Evolutionary conservation across 345 rosid species (phyloP).

Genomic region (Citrus maxima): DNA sequence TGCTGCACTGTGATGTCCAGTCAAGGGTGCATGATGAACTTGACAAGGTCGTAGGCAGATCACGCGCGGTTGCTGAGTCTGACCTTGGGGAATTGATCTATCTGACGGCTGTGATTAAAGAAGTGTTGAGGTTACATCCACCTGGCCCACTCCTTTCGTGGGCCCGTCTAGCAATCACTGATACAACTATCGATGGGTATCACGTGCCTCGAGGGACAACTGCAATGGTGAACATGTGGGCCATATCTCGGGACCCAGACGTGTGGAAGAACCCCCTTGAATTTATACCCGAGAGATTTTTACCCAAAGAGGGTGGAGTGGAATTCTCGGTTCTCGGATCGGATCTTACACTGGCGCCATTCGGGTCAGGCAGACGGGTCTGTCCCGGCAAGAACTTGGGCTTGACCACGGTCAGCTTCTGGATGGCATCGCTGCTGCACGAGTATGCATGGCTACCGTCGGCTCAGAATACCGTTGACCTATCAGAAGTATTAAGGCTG

Average conservation of each 20-base stretch:
- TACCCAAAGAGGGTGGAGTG: constrained; percentile 31
- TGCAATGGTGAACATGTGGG: constrained; percentile 98
- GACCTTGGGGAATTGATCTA: constrained; percentile 44
- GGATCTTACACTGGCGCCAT: constrained; percentile 81
- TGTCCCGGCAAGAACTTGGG: constrained; percentile 84
- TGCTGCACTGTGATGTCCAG: constrained; percentile 56
- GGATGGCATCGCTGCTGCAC: constrained; percentile 68
- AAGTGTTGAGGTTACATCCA: constrained; percentile 80
- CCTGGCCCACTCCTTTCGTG: constrained; percentile 96
- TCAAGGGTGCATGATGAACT: constrained; percentile 73
- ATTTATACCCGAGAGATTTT: constrained; percentile 67
- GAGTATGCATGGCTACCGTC: constrained; percentile 60
- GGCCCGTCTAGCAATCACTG: constrained; percentile 81
- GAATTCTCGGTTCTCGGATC: constrained; percentile 80
- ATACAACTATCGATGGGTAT: constrained; percentile 68
- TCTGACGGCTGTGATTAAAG: constrained; percentile 74
- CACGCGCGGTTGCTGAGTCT: constrained; percentile 50
- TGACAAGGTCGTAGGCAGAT: constrained; percentile 56
- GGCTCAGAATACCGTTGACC: constrained; percentile 40
- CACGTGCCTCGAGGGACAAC: constrained; percentile 87
- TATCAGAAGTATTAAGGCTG: constrained; percentile 63
- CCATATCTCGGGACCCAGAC: constrained; percentile 71
- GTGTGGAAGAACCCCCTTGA: constrained; percentile 67
- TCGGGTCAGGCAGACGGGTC: constrained; percentile 79
- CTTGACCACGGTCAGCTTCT: constrained; percentile 57